A percentile compares a stretch with the other conserved stretches of the same genome.
Evolutionary conservation across 148 eudicot species (phyloP).

Genomic region (Amaranthus palmeri): DNA sequence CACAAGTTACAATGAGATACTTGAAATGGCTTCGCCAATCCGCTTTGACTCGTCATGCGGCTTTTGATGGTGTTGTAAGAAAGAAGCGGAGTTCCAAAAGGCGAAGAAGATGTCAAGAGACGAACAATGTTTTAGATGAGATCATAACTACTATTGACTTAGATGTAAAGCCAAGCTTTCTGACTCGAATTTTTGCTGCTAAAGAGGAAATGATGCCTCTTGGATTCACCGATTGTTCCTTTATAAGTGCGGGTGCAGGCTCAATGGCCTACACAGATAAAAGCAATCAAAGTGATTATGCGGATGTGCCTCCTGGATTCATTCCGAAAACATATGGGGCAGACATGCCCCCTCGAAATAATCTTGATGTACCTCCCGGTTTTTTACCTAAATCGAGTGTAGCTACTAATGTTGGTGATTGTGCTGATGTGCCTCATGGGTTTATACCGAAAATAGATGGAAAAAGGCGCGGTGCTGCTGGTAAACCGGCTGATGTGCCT

Average conservation of each 20-base stretch:
- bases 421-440: slow-evolving; percentile 9
- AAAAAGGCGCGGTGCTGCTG: slow-evolving; percentile 6
- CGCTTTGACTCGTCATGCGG: slow-evolving; percentile 2
- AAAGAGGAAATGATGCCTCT: slow-evolving; percentile 8
- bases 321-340: neutral
- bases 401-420: neutral
- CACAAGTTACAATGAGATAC: slow-evolving; percentile 27
- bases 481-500: slow-evolving; percentile 15
- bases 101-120: neutral
- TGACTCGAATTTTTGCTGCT: neutral
- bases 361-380: slow-evolving; percentile 14
- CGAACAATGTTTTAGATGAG: neutral
- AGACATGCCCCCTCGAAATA: neutral
- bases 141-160: neutral
- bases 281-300: neutral
- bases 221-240: neutral
- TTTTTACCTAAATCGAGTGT: neutral
- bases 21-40: slow-evolving; percentile 31
- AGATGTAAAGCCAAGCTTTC: neutral
- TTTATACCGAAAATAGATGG: neutral
- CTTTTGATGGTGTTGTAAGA: slow-evolving; percentile 10
- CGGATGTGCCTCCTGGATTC: slow-evolving; percentile 15
- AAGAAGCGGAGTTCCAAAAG: slow-evolving; percentile 13
- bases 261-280: neutral
- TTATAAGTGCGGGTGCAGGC: slow-evolving; percentile 4